Conservation (phyloP, 2,329 filamentous ascomycete species). For the Diaporthe nobilis region DNA sequence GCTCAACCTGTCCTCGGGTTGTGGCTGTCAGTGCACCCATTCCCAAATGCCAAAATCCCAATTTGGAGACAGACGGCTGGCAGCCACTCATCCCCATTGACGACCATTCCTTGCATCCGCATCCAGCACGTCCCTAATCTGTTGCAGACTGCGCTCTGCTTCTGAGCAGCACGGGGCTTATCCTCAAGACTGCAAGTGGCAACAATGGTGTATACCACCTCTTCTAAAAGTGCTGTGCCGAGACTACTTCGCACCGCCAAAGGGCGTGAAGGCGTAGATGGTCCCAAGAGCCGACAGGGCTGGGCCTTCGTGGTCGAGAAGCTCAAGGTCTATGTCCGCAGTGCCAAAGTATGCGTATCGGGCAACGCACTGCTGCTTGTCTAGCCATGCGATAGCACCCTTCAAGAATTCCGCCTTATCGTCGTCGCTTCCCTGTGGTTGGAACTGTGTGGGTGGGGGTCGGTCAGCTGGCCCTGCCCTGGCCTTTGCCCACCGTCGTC, state of each 20-base stretch:
- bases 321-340: slow-evolving; percentile 42
- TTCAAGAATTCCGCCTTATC: slow-evolving; percentile 56
- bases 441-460: background rate
- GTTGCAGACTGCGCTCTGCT: background rate
- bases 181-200: background rate
- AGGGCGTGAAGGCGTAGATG: slow-evolving; percentile 40
- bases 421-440: background rate
- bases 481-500: background rate
- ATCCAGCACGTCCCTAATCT: background rate
- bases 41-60: background rate
- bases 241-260: background rate
- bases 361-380: slow-evolving; percentile 54
- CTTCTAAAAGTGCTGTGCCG: background rate
- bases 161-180: background rate
- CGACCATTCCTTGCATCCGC: background rate
- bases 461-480: background rate
- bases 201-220: background rate
- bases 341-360: slow-evolving; percentile 56
- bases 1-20: no score
- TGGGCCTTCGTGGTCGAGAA: slow-evolving; percentile 43
- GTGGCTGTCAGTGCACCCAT: background rate
- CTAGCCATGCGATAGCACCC: slow-evolving; percentile 59
- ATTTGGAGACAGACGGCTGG: background rate
- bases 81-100: background rate
- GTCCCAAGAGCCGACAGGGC: slow-evolving; percentile 38